Percentiles rank a stretch among this genome's conserved stretches.
These are phyloP conservation scores for Teratosphaeria pseudoeucalypti DNA, from an alignment of 2,329 filamentous ascomycete genomes.

Conservation along the genomic window DNA sequence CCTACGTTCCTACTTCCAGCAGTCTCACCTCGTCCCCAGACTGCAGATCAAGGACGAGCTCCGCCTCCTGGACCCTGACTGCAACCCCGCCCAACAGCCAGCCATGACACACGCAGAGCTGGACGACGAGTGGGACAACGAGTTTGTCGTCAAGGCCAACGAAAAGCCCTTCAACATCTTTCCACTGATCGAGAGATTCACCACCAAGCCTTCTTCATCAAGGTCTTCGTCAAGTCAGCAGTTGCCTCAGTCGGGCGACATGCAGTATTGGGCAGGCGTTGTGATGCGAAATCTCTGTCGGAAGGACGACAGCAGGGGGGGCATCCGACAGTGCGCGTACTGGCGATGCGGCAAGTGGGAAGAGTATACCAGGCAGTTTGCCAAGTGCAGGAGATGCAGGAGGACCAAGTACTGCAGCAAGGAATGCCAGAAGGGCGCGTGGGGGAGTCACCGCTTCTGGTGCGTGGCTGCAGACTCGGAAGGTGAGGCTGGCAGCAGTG, in stretches of 20 bases:
- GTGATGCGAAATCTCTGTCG: slow-evolving; percentile 98
- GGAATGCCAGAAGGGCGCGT: slow-evolving; percentile 97
- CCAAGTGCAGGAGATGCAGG: slow-evolving; percentile 90
- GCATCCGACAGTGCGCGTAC: slow-evolving; percentile 94
- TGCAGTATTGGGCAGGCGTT: slow-evolving; percentile 99
- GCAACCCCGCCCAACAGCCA: slow-evolving; percentile 30
- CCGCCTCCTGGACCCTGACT: slow-evolving; percentile 63
- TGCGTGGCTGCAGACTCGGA: slow-evolving; percentile 60
- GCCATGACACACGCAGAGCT: slow-evolving; percentile 38
- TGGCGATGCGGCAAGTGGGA: slow-evolving; percentile 99
- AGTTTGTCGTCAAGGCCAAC: slow-evolving; percentile 46
- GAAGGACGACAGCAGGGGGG: slow-evolving; percentile 89
- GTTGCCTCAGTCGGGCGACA: slow-evolving; percentile 40
- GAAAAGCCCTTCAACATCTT: slow-evolving; percentile 63
- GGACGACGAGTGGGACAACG: slow-evolving; percentile 81
- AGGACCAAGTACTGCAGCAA: slow-evolving; percentile 94
- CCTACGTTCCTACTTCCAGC: slow-evolving; percentile 86
- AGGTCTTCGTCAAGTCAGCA: slow-evolving; percentile 38
- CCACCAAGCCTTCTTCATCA: slow-evolving; percentile 50
- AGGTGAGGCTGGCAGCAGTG: slow-evolving; percentile 13
- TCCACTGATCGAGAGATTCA: slow-evolving; percentile 95
- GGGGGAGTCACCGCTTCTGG: slow-evolving; percentile 98
- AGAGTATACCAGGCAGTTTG: slow-evolving; percentile 90
- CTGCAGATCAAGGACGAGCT: slow-evolving; percentile 84
- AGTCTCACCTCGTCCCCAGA: slow-evolving; percentile 83